A percentile compares a stretch with the other conserved stretches of the same genome.
Evolutionary conservation across 345 rosid genomes (phyloP).

Genomic region (Eucalyptus cloeziana): DNA sequence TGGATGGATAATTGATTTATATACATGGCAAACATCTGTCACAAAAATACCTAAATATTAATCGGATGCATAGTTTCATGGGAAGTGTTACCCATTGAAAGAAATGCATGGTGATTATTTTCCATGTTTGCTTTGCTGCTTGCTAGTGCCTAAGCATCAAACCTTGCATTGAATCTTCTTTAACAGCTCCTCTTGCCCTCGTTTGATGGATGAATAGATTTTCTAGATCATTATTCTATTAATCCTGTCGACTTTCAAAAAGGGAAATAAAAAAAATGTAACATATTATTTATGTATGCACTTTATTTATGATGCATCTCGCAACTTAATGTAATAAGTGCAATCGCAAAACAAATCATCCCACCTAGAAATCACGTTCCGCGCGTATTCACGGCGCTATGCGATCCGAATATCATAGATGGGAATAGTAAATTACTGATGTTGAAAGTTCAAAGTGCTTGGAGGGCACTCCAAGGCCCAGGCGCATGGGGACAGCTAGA

Average conservation of each 20-base stretch:
- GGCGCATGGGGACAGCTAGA: not conserved
- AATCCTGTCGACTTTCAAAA: rapidly evolving
- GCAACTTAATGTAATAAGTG: rapidly evolving
- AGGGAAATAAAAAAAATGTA: rapidly evolving
- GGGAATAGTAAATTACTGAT: not conserved
- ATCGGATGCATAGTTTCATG: not conserved
- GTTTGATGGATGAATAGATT: rapidly evolving
- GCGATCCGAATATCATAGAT: not conserved
- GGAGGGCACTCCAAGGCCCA: not conserved
- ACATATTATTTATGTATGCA: rapidly evolving
- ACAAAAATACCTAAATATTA: not conserved
- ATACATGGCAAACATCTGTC: rapidly evolving
- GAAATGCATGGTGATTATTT: not conserved
- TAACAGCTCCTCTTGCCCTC: rapidly evolving
- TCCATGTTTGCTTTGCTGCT: not conserved
- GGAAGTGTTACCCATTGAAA: not conserved
- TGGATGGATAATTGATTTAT: not conserved
- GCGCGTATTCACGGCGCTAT: not conserved
- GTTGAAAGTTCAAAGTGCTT: not conserved
- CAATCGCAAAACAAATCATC: not conserved
- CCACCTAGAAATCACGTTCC: rapidly evolving
- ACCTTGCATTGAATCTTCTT: not conserved
- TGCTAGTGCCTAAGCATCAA: not conserved
- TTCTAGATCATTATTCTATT: not conserved
- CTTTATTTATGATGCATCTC: not conserved